Base-by-base conservation (phyloP, 208 protist species). In the Leishmania martiniquensis region DNA sequence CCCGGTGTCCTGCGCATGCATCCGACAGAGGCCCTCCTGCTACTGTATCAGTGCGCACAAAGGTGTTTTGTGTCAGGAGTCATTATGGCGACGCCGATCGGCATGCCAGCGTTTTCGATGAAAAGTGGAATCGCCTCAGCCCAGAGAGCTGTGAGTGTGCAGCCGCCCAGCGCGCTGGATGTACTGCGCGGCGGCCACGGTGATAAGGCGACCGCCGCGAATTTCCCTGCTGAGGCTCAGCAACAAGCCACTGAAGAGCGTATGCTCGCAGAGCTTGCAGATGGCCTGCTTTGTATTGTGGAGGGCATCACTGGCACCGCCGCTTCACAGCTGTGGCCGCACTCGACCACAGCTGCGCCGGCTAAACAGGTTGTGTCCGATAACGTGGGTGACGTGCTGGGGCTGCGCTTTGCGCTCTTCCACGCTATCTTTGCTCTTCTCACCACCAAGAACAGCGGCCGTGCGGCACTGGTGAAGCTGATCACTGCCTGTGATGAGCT, bases 251-350 rank as follows among this genome's bases (percentile, higher is more conserved):
- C 49, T 44, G 75, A 78, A 32, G 71, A 83, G 34, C 47, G 55
- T 12, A 63, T 75, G 32, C 49, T 87, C 34, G 67, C 34, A 7
- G 63, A 47, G 42, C 75, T 83, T 20, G 72, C 83, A 44, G 20
- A 45, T 12, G 59, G 81, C 42, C 51, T 85, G 29, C 42, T 89
- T 45, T 52, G 54, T 32, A 63, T 93, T 42, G 85, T 89, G 55
- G 66, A 79, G 22, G 52, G 51, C 7, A 1, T 84, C 22, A 68
- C 59, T 22, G 49, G 80, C 29, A 51, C 59, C 2, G 80, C 75
- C 4, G 79, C 51, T 1, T 32, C 57, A 32, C 17, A 60, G 29
- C 42, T 83, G 68, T 83, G 79, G 79, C 79, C 74, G 22, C 55
- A 34, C 39, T 29, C 52, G 51, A 22, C n/a, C 39, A 72, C 49